Evolutionary conservation across 2,329 filamentous ascomycete genomes (phyloP), one percentile per base, ranked within the genome.

Genomic region (Daldinia sp.): DNA sequence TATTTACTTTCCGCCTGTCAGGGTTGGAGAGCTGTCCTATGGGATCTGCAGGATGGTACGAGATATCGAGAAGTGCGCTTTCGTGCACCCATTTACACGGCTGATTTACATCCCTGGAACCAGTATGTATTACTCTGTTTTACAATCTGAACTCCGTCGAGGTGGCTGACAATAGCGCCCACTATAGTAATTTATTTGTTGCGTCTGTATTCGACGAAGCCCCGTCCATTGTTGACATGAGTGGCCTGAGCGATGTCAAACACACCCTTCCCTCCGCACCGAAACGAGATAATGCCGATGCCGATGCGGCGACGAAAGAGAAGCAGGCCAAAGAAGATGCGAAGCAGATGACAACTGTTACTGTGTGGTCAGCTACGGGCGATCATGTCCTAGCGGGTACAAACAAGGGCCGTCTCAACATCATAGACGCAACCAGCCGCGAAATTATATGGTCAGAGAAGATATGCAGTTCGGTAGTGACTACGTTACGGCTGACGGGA

Each of bases 1-100:
- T 98, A 97, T 77, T 83, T 99, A 53, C 85, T 99, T 59, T 97
- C 93, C 61, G 92, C 93, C 9, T 96, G 93, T 43, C 93, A 97
- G 76, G 95, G 97, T 73, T 98, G 94, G 92, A 96, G 96, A 78
- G 94, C 91, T 66, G 93, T 97, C 51, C 83, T 99, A 0, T 99
- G 95, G 95, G 95, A 99, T 77, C 82, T 99, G 61, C 85, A 85
- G 55, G 82, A 87, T 61, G 83, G 86, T 47, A 84, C 90, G 73
- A 83, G 91, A 62, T 82, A 94, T 72, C 90, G 94, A 68, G 94
- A 92, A 70, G 90, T 97, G 71, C 91, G 93, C 68, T 97, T 99
- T 73, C 90, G 94, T 68, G 93, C 94, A 2, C 93, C 94, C 0
- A 92, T 97, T 30, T 99, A 97, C 79, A 96, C 96, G 71, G 96